Percentiles rank a stretch among this genome's conserved stretches.
phyloP scores from a whole-genome alignment of 1,284 basidiomycete species.

The Wolfiporia cocos region DNA sequence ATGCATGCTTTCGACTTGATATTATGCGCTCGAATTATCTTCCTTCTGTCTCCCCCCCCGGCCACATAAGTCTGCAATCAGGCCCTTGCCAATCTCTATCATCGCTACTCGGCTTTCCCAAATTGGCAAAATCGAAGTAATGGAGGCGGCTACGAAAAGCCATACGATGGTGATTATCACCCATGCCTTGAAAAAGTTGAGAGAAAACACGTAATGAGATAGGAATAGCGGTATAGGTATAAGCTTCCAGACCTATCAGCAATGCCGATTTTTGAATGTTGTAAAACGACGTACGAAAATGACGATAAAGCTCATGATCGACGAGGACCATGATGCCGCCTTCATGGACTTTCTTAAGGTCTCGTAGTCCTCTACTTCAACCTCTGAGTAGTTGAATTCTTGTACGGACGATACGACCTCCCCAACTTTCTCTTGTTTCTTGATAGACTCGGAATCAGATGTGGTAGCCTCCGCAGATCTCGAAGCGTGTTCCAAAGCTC shows the following conservation, averaged over 20 bases:
- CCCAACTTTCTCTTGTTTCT: not conserved
- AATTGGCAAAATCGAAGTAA: slow-evolving; percentile 2
- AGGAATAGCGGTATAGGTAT: slow-evolving; percentile 9
- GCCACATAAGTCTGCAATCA: too few relatives aligned
- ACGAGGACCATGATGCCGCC: not conserved
- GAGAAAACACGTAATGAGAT: slow-evolving; percentile 8
- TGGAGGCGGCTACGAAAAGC: slow-evolving; percentile 4
- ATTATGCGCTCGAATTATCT: too few relatives aligned
- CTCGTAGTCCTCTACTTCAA: slow-evolving; percentile 1
- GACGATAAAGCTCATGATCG: slow-evolving; percentile 2
- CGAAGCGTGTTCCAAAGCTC: not conserved
- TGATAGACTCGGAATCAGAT: not conserved
- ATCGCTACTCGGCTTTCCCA: slow-evolving; percentile 6
- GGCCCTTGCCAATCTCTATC: not conserved
- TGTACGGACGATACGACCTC: not conserved
- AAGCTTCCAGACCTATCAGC: not conserved
- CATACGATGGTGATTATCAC: slow-evolving; percentile 7
- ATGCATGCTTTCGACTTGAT: too few relatives aligned
- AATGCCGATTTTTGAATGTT: too few relatives aligned
- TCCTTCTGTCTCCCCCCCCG: too few relatives aligned
- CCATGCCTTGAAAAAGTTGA: slow-evolving; percentile 9
- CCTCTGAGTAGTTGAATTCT: too few relatives aligned
- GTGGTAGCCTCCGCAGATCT: not conserved
- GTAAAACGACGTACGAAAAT: not conserved
- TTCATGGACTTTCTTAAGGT: not conserved